Evolutionary conservation across 129 eudicot species (phyloP), one percentile per base, ranked within the genome.

Genomic region (Ambrosia artemisiifolia): DNA sequence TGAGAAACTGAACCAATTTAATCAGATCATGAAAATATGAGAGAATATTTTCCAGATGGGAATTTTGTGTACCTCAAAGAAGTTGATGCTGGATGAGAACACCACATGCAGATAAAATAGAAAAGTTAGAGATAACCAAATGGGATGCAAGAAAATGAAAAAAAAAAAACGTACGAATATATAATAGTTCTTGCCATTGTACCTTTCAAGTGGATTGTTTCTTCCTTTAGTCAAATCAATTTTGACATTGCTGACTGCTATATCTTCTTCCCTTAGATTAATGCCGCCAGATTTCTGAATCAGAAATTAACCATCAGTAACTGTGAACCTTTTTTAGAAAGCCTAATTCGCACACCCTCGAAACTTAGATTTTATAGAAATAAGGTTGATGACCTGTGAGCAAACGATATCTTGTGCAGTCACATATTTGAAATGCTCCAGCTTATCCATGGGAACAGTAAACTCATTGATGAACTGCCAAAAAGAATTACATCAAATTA

Each of bases 401-500:
- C 96, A 93, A 66, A 93, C 71, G 38, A 93, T 90, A 74, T 93
- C 98, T 72, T 88, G 82, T 5, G 89, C 59, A 33, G 93, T 87
- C 51, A 93, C 76, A 36, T 78, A 13, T 73, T 85, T 86, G 77
- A 85, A 90, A 73, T 82, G 72, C 56, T 93, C 96, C 78, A 93
- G 79, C 66, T 75, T 78, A 65, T 87, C 92, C 88, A 82, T 90
- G 44, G 98, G 98, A 69, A 93, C 98, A 20, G 95, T 65, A 76
- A 85, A 87, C 87, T 90, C 95, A 78, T 93, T 93, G 88, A 95
- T 87, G 78, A 85, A 93, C 98, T 93, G 85, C 43, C 18, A 76
- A 63, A 63, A 61, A 2, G n/a, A 46, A 62, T 18, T 28, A 36
- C 19, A 69, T 14, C 16, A 69, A 18, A 57, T 17, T 13, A 32